Conservation (phyloP, 2,329 filamentous ascomycete species). For the Trichoderma polysporum region DNA sequence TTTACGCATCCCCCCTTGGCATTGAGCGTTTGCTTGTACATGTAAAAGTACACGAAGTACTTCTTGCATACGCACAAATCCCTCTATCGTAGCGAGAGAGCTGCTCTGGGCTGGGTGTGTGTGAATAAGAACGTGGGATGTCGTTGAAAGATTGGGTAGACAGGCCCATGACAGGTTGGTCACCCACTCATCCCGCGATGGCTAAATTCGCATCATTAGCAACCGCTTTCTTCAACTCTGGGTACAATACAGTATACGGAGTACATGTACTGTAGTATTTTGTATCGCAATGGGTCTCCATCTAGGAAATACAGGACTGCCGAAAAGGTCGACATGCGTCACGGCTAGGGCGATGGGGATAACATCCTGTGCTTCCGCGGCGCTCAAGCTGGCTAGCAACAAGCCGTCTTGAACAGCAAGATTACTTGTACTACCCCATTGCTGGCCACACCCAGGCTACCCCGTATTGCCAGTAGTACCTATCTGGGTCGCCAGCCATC, state of each 20-base stretch:
- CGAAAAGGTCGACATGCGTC: slow-evolving; percentile 20
- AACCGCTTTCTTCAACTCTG: neutral
- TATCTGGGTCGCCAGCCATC: slow-evolving; percentile 14
- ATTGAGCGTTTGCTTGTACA: neutral
- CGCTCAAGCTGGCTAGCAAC: neutral
- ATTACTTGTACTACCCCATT: neutral
- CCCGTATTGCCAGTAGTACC: slow-evolving; percentile 13
- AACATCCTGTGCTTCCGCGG: slow-evolving; percentile 11
- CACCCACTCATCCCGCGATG: slow-evolving; percentile 3
- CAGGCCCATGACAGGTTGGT: neutral
- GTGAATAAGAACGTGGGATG: neutral
- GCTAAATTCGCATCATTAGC: slow-evolving; percentile 11
- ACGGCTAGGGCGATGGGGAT: neutral
- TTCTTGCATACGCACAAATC: neutral
- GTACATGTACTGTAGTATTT: neutral
- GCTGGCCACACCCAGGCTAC: slow-evolving; percentile 3
- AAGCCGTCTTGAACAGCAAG: neutral
- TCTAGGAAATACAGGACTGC: slow-evolving; percentile 4
- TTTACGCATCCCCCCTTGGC: neutral
- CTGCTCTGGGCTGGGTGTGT: neutral
- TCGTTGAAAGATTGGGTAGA: neutral
- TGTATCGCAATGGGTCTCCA: neutral
- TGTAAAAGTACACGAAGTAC: neutral
- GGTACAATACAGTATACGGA: neutral
- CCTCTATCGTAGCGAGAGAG: neutral